Conservation (phyloP, 1,284 basidiomycete species). For the Phellinidium pouzarii region DNA sequence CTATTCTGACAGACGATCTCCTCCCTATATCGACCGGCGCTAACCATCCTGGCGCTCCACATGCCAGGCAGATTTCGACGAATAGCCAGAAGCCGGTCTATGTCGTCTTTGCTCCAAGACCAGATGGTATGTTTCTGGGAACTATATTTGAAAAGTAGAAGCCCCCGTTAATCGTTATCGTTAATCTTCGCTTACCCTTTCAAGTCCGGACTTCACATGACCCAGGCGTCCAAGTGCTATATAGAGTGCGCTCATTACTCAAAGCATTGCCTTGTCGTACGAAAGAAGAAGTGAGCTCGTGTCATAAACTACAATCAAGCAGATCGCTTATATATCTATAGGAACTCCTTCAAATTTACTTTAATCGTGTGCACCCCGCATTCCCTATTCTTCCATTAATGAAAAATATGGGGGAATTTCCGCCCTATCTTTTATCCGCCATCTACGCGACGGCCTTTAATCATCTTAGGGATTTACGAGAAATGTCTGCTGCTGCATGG, state of each 20-base stretch:
- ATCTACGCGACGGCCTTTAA: conserved; percentile 10
- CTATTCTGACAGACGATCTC: conserved; percentile 25
- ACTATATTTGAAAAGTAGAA: background rate
- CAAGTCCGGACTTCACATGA: conserved; percentile 2
- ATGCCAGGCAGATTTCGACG: conserved; percentile 22
- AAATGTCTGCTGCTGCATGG: conserved; percentile 7
- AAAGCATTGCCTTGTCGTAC: conserved; percentile 1
- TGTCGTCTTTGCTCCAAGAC: conserved; percentile 9
- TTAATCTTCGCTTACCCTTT: background rate
- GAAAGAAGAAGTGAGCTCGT: conserved; percentile 4
- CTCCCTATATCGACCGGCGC: conserved; percentile 20
- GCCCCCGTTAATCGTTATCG: background rate
- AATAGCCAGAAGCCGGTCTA: conserved; percentile 20
- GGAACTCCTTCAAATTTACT: conserved; percentile 18
- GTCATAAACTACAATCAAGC: conserved; percentile 18
- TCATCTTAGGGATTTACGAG: conserved; percentile 1
- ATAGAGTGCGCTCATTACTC: conserved; percentile 2
- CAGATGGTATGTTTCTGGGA: conserved; percentile 1
- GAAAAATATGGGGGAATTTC: conserved; percentile 9
- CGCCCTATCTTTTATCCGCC: conserved; percentile 6
- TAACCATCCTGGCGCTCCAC: conserved; percentile 19
- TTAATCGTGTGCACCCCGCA: conserved; percentile 20
- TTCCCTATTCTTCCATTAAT: conserved; percentile 20
- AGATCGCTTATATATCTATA: conserved; percentile 16
- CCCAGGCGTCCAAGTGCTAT: conserved; percentile 7